Base-by-base conservation (phyloP, 345 rosid species). In the Cardamine resedifolia region DNA sequence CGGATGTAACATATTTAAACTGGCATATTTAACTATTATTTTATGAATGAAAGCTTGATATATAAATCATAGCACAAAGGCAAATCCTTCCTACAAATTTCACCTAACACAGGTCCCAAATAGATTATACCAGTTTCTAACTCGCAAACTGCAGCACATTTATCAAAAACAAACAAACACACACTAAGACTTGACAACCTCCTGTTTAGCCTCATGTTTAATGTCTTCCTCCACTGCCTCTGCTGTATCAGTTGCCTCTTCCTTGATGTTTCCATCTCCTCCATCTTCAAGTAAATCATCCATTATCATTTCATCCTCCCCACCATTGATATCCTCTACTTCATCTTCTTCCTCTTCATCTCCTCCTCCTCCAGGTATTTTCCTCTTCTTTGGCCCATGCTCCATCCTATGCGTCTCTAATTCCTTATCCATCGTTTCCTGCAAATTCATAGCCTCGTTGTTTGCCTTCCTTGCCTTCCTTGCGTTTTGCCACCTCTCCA, bases 381-480 rank as follows among this genome's bases (percentile, higher is more conserved):
- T 91, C 79, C 98, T 90, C 30, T 82, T 83, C 86, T 90, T 95
- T 15, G 94, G 99, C 63, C 99, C 99, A 44, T 95, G 96, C 86
- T 95, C 96, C 67, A 95, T 89, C 83, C 92, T 80, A 73, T 91
- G 99, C 16, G 83, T 84, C 62, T 95, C 99, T 77, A 95, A 77
- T 67, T 95, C 99, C 74, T 88, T 88, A 86, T 95, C 98, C 98
- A 95, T 95, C 0, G 98, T 90, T 79, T 95, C 98, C 79, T 95
- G 99, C 60, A 91, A 81, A 80, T 86, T 88, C 51, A 86, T 58
- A 49, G 43, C 64, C 53, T 75, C 92, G 33, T 75, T 79, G 79
- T 72, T 86, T 21, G 66, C 79, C 68, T 87, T 90, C 80, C 96
- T 84, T 4, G 81, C 85, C 58, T 83, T 88, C 81, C 94, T 84